Percentiles rank a stretch among this genome's conserved stretches.
Evolutionary conservation across 192 early-diverging fungal species (phyloP).

Genomic region (Mortierella antarctica): DNA sequence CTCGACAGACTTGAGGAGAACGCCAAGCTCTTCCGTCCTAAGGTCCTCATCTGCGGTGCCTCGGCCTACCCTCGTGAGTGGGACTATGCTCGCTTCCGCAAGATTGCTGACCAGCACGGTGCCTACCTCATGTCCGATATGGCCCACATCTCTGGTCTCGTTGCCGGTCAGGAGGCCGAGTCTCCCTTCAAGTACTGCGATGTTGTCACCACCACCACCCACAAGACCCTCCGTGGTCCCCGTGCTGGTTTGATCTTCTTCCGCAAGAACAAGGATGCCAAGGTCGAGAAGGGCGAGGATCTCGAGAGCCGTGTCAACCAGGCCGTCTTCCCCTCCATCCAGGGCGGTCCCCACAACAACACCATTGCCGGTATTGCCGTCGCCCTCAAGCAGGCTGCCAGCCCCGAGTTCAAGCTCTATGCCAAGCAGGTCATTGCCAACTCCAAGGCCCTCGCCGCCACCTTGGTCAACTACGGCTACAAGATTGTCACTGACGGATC

Average conservation of each 20-base stretch:
- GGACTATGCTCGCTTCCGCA: constrained; percentile 96
- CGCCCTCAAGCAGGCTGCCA: constrained; percentile 95
- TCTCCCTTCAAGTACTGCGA: constrained; percentile 99
- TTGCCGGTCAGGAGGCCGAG: constrained; percentile 89
- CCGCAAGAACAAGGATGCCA: constrained; percentile 74
- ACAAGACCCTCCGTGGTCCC: constrained; percentile 99
- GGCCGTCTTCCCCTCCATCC: constrained; percentile 99
- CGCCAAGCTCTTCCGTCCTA: constrained; percentile 95
- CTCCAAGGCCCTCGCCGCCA: constrained; percentile 84
- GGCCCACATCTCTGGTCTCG: constrained; percentile 97
- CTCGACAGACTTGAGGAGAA: constrained; percentile 95
- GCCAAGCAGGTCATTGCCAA: constrained; percentile 97
- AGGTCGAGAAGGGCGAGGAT: constrained; percentile 81
- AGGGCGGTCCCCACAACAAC: constrained; percentile 99
- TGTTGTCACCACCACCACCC: constrained; percentile 99
- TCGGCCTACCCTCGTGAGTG: constrained; percentile 98
- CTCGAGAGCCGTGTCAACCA: constrained; percentile 97
- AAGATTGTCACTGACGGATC: constrained; percentile 95
- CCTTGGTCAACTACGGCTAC: constrained; percentile 85
- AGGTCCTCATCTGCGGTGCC: constrained; percentile 99
- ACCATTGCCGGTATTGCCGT: constrained; percentile 99
- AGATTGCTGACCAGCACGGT: constrained; percentile 96
- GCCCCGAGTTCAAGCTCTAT: constrained; percentile 94
- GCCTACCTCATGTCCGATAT: constrained; percentile 99
- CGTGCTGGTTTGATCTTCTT: constrained; percentile 99